Conservation (phyloP, 805 yeast genomes). For the Zygosaccharomyces bailii region DNA sequence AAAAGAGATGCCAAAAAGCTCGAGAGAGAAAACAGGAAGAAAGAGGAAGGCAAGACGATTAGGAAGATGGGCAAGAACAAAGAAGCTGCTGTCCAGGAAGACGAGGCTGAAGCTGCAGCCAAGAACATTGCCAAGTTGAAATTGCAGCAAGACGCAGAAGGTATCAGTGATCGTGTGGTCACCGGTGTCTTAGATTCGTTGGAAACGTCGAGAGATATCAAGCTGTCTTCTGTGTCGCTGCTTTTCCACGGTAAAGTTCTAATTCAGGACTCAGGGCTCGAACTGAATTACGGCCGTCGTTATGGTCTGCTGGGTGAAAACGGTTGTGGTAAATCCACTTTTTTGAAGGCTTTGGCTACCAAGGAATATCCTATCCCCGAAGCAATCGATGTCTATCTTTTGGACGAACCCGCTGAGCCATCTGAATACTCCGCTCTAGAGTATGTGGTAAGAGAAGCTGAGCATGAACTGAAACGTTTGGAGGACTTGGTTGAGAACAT, state of each 20-base stretch:
- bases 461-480: conserved; percentile 81
- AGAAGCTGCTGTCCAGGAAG: conserved; percentile 40
- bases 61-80: conserved; percentile 54
- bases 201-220: conserved; percentile 88
- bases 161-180: conserved; percentile 93
- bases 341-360: conserved; percentile 88
- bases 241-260: conserved; percentile 97
- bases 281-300: conserved; percentile 95
- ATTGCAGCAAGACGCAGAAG: conserved; percentile 89
- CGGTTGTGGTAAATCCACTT: conserved; percentile 98
- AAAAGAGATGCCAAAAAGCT: conserved; percentile 96
- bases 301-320: conserved; percentile 97
- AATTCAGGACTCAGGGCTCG: conserved; percentile 86
- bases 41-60: conserved; percentile 64
- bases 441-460: conserved; percentile 96
- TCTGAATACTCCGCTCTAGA: conserved; percentile 88
- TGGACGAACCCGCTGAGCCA: conserved; percentile 98
- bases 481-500: conserved; percentile 89
- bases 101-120: conserved; percentile 58
- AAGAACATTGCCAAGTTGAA: conserved; percentile 81
- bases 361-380: conserved; percentile 96
- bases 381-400: conserved; percentile 81
- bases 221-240: conserved; percentile 82
- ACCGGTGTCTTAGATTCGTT: conserved; percentile 94
- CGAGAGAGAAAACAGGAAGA: conserved; percentile 95